A percentile compares a stretch with the other conserved stretches of the same genome.
phyloP scores from a whole-genome alignment of 306 rosid species.

The Sindora glabra region DNA sequence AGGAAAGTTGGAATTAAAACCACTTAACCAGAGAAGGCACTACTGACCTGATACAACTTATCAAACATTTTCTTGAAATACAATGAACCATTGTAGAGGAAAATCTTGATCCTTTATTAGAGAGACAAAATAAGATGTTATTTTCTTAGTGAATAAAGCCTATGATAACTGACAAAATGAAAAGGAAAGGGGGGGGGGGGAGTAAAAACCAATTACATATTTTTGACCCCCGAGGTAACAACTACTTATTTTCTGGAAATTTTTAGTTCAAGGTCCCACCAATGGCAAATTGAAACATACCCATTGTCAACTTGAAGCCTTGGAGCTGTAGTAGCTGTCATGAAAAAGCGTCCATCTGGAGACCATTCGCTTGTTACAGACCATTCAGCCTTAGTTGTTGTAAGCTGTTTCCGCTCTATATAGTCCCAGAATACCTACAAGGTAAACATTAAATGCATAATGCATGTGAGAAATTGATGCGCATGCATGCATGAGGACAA shows the following conservation, averaged over 20 bases:
- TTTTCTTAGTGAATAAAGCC: not conserved
- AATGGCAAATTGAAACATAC: constrained; percentile 32
- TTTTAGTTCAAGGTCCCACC: not conserved
- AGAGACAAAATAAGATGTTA: not conserved
- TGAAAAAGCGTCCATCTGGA: constrained; percentile 84
- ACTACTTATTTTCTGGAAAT: constrained; percentile 3
- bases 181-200: too few species aligned
- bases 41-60: constrained; percentile 79
- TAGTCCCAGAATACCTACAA: constrained; percentile 92
- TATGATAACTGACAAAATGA: not conserved
- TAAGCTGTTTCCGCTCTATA: constrained; percentile 56
- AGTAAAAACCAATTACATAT: constrained; percentile 6
- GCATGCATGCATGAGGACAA: constrained; percentile 3
- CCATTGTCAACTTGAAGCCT: constrained; percentile 96
- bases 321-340: constrained; percentile 98
- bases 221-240: not conserved
- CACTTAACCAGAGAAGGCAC: constrained; percentile 5
- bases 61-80: constrained; percentile 89
- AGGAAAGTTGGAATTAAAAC: not conserved
- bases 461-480: constrained; percentile 5
- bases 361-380: constrained; percentile 98
- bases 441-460: constrained; percentile 6
- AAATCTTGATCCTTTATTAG: constrained; percentile 64
- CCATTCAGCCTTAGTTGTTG: constrained; percentile 71
- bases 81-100: constrained; percentile 71